Evolutionary conservation across 495 filamentous ascomycete species (phyloP).

Genomic region (Podospora sp.): DNA sequence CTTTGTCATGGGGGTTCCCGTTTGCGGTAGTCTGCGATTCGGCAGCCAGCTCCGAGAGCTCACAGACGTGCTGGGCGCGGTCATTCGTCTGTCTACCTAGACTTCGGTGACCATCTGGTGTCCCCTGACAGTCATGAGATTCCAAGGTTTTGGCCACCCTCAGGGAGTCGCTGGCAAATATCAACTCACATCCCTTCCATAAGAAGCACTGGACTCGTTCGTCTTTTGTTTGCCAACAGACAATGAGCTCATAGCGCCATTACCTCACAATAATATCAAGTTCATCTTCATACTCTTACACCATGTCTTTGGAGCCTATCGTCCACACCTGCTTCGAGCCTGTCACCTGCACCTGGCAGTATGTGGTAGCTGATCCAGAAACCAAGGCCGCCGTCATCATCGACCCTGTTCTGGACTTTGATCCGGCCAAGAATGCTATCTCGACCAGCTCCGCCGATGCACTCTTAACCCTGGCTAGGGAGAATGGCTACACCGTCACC

Average conservation of each 20-base stretch:
- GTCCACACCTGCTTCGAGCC: constrained; percentile 41
- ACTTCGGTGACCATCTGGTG: background rate
- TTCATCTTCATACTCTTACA: background rate
- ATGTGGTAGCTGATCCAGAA: constrained; percentile 57
- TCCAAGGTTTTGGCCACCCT: background rate
- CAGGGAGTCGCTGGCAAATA: background rate
- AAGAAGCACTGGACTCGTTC: background rate
- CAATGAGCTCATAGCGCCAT: background rate
- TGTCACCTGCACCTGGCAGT: constrained; percentile 60
- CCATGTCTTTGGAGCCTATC: constrained; percentile 26
- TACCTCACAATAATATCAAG: background rate
- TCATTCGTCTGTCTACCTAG: background rate
- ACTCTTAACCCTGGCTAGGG: constrained; percentile 44
- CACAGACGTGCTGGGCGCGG: background rate
- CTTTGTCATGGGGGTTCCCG: background rate
- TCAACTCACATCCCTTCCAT: background rate
- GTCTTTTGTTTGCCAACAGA: background rate
- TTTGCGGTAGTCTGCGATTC: background rate
- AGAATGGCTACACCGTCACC: constrained; percentile 50
- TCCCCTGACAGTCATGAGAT: background rate
- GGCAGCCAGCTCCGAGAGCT: background rate
- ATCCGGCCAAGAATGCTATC: constrained; percentile 49
- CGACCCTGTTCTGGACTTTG: constrained; percentile 62
- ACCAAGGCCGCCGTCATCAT: constrained; percentile 56
- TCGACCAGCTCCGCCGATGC: constrained; percentile 53